Conservation (phyloP, 192 early-diverging fungal genomes). For the Diversispora epigaea region DNA sequence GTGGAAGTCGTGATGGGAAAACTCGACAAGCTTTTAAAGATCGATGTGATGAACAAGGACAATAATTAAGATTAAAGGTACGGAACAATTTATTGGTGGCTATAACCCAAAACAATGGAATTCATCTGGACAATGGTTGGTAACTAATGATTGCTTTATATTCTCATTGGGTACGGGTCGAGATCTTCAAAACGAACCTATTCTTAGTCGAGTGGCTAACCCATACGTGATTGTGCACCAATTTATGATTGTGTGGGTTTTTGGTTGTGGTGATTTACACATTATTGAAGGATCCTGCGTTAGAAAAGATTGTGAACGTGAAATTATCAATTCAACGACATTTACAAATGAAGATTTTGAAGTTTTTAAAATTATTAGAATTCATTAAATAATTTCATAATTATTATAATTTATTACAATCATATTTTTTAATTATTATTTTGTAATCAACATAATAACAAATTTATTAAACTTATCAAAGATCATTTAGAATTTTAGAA, state of each 20-base stretch:
- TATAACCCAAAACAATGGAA: conserved; percentile 4
- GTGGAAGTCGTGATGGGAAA: neutral
- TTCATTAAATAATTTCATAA: neutral
- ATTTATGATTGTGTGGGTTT: neutral
- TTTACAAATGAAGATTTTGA: conserved; percentile 8
- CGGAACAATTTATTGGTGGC: conserved; percentile 4
- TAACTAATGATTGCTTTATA: conserved; percentile 14
- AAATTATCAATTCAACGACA: neutral
- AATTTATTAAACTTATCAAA: too few relatives aligned
- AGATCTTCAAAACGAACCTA: neutral
- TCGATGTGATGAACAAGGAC: conserved; percentile 11
- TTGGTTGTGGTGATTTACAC: conserved; percentile 15
- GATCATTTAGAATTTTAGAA: too few relatives aligned
- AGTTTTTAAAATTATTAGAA: conserved; percentile 10
- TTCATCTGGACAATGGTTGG: neutral
- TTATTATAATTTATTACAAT: too few relatives aligned
- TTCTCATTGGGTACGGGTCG: conserved; percentile 9
- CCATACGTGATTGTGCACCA: neutral
- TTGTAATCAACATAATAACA: too few relatives aligned
- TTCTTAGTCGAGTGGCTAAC: neutral
- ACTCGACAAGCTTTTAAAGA: neutral
- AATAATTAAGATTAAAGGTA: neutral
- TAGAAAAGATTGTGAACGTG: neutral
- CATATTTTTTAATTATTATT: too few relatives aligned
- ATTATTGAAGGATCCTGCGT: neutral